phyloP scores from a whole-genome alignment of 2,329 filamentous ascomycete species.

The Botrytis squamosa region DNA sequence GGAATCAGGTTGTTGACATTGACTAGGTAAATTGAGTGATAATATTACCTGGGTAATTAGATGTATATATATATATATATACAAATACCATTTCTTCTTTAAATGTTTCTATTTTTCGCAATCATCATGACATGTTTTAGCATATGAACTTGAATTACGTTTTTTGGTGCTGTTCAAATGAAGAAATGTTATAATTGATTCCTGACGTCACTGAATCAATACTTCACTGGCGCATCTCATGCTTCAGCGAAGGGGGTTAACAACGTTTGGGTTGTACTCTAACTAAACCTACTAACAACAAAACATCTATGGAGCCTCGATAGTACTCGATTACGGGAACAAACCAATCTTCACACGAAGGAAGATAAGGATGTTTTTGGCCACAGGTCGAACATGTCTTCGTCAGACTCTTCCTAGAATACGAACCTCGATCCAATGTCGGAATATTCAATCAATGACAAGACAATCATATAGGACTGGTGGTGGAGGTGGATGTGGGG shows the following conservation, averaged over 20 bases:
- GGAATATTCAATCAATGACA: constrained; percentile 23
- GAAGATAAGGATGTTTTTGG: constrained; percentile 48
- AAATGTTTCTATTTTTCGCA: neutral
- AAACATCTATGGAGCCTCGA: constrained; percentile 32
- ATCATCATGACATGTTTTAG: neutral
- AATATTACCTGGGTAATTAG: neutral
- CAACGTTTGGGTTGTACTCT: neutral
- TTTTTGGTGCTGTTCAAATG: neutral
- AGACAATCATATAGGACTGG: constrained; percentile 25
- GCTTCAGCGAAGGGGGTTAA: neutral
- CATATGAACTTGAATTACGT: neutral
- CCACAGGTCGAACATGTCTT: constrained; percentile 47
- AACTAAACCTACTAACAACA: neutral
- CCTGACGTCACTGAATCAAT: constrained; percentile 16
- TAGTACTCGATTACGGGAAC: constrained; percentile 22
- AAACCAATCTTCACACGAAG: constrained; percentile 8
- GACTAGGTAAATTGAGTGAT: neutral
- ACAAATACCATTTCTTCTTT: neutral
- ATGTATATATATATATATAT: neutral
- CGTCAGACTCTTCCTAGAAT: constrained; percentile 40
- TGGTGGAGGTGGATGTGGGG: constrained; percentile 20
- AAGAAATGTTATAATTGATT: constrained; percentile 2
- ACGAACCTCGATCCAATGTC: constrained; percentile 35
- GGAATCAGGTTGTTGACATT: neutral
- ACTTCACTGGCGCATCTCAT: constrained; percentile 9